These are phyloP conservation scores for Erigeron canadensis DNA, from an alignment of 129 eudicot species.

Conservation along the genomic window DNA sequence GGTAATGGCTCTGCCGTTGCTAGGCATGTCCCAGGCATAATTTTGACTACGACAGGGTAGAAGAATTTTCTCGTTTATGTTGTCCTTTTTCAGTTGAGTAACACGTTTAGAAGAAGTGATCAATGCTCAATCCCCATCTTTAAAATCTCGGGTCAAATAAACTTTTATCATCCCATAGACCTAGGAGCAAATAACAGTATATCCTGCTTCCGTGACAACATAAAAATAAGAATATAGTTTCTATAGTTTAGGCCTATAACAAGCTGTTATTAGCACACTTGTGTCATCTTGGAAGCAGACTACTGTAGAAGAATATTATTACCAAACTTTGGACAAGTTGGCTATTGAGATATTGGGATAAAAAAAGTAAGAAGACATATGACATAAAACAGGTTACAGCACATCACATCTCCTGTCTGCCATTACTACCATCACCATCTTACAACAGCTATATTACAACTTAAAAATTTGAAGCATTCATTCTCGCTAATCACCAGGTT, in stretches of 20 bases:
- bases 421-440: not conserved
- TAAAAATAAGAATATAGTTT: not conserved
- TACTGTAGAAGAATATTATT: not conserved
- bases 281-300: not conserved
- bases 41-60: not conserved
- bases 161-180: not conserved
- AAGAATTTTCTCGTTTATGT: not conserved
- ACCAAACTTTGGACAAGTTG: slow-evolving; percentile 8
- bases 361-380: not conserved
- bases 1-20: slow-evolving; percentile 18
- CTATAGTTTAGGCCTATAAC: not conserved
- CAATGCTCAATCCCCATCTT: slow-evolving; percentile 8
- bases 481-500: too few relatives aligned
- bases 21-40: slow-evolving; percentile 3
- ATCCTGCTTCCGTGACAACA: slow-evolving; percentile 13
- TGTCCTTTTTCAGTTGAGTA: not conserved
- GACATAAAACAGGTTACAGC: not conserved
- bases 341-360: not conserved
- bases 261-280: slow-evolving; percentile 13
- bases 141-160: not conserved
- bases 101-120: too few relatives aligned
- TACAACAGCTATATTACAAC: not conserved
- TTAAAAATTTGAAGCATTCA: not conserved
- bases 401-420: not conserved
- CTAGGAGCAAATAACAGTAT: too few relatives aligned